Conservation (phyloP, 768 basidiomycete genomes). For the Mycena belliarum region DNA sequence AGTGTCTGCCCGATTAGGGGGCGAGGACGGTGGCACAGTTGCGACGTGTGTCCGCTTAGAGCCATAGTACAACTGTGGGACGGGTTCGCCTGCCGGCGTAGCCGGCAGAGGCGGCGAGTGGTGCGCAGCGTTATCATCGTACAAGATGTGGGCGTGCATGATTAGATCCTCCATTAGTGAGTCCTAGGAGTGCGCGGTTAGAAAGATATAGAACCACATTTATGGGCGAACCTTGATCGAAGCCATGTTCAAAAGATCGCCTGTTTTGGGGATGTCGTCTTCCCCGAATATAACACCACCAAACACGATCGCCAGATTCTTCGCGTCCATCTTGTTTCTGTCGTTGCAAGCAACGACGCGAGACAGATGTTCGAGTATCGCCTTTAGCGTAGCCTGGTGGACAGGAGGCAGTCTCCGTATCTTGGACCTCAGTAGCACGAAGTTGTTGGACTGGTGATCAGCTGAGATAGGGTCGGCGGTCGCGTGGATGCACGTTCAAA, state of each 20-base stretch:
- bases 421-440: conserved; percentile 81
- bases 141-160: conserved; percentile 63
- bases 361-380: conserved; percentile 80
- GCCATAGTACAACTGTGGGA: conserved; percentile 61
- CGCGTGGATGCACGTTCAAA: no score
- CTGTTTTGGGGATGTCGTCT: conserved; percentile 81
- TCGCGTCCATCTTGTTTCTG: conserved; percentile 92
- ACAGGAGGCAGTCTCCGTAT: conserved; percentile 81
- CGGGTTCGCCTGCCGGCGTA: conserved; percentile 65
- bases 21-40: conserved; percentile 42
- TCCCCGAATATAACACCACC: conserved; percentile 89
- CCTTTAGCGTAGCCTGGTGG: conserved; percentile 82
- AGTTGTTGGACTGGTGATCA: conserved; percentile 69
- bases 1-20: conserved; percentile 24
- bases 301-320: conserved; percentile 91
- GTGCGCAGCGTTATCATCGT: conserved; percentile 51
- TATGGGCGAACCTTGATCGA: background rate
- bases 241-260: conserved; percentile 65
- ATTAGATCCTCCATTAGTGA: conserved; percentile 86
- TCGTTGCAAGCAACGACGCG: conserved; percentile 65
- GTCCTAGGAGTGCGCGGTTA: conserved; percentile 30
- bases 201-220: background rate
- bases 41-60: conserved; percentile 70
- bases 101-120: conserved; percentile 73
- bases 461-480: conserved; percentile 39